These are phyloP conservation scores for Solanum aculeatissimum DNA, from an alignment of 305 asterid genomes.

Conservation along the genomic window DNA sequence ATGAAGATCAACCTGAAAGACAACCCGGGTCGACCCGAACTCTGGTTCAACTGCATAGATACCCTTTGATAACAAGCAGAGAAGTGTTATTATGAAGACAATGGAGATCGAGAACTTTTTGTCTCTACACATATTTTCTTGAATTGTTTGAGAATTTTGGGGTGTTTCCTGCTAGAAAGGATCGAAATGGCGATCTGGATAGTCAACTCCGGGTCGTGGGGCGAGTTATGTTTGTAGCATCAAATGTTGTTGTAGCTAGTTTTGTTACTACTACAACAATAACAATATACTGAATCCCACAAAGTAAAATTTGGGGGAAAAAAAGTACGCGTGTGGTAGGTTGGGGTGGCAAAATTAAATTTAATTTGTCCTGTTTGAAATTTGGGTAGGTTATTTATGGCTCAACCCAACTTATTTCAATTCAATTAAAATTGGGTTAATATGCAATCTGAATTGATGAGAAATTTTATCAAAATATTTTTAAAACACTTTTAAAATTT, in stretches of 20 bases:
- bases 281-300: no score
- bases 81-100: slow-evolving; percentile 10
- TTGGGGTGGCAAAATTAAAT: no score
- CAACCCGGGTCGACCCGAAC: slow-evolving; percentile 57
- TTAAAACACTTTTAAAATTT: no score
- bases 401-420: no score
- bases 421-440: no score
- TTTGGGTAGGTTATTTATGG: no score
- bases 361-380: no score
- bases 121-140: slow-evolving; percentile 23
- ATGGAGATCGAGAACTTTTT: slow-evolving; percentile 18
- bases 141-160: slow-evolving; percentile 12
- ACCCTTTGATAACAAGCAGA: slow-evolving; percentile 15
- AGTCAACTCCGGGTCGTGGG: background rate
- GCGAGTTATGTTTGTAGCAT: background rate
- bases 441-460: no score
- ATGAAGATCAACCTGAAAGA: slow-evolving; percentile 33
- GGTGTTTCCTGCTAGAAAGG: background rate
- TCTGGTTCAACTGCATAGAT: slow-evolving; percentile 29
- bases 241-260: background rate
- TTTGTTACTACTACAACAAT: no score
- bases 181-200: background rate
- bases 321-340: no score
- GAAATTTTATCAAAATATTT: no score
- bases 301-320: no score